phyloP scores from a whole-genome alignment of 1,284 basidiomycete species.

The Termitomyces sp. region DNA sequence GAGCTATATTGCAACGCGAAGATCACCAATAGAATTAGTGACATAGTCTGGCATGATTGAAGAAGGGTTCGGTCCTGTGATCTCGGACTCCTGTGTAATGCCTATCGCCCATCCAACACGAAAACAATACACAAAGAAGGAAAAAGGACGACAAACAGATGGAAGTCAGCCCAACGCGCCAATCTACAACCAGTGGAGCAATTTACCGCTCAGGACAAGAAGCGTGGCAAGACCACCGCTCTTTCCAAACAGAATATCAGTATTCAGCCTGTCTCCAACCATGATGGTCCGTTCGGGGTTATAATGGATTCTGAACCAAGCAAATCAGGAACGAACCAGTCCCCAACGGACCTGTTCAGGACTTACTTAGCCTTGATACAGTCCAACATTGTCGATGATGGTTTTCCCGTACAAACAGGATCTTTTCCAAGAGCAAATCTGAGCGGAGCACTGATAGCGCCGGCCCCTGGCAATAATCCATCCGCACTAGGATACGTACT shows the following conservation, averaged over 20 bases:
- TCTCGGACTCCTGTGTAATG: conserved; percentile 66
- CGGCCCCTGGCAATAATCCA: conserved; percentile 84
- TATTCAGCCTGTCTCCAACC: conserved; percentile 93
- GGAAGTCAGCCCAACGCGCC: conserved; percentile 8
- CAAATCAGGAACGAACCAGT: not conserved
- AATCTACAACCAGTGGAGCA: conserved; percentile 1
- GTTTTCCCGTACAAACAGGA: conserved; percentile 88
- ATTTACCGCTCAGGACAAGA: conserved; percentile 86
- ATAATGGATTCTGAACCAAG: conserved; percentile 64
- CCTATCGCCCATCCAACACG: conserved; percentile 37
- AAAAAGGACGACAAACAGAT: not conserved
- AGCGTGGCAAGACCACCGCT: conserved; percentile 82
- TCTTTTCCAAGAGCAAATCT: conserved; percentile 67
- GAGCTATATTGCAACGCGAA: conserved; percentile 32
- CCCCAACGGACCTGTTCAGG: not conserved
- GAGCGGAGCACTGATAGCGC: conserved; percentile 80
- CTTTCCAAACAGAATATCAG: conserved; percentile 91
- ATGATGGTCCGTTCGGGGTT: conserved; percentile 86
- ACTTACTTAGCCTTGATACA: conserved; percentile 91
- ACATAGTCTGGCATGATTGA: conserved; percentile 77
- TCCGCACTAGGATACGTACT: conserved; percentile 81
- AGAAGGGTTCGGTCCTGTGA: conserved; percentile 68
- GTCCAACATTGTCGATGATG: conserved; percentile 88
- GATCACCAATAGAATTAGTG: conserved; percentile 74
- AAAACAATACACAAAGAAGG: not conserved